A percentile compares a stretch with the other conserved stretches of the same genome.
phyloP scores from a whole-genome alignment of 148 eudicot species.

The Silene latifolia region DNA sequence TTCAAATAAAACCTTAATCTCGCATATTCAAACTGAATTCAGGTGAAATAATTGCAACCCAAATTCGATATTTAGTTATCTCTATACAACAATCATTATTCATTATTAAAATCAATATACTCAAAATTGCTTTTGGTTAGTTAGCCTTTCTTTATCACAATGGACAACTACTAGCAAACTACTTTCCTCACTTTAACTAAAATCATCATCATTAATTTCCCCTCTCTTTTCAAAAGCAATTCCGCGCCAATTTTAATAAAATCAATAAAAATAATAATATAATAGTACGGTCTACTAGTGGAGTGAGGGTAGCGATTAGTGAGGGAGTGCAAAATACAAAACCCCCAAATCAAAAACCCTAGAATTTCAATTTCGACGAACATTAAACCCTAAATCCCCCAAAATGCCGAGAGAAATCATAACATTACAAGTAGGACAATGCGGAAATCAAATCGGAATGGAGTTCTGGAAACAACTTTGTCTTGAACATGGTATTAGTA shows the following conservation, averaged over 20 bases:
- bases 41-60: no score
- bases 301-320: constrained; percentile 15
- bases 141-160: no score
- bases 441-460: constrained; percentile 98
- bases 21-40: no score
- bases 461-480: constrained; percentile 99
- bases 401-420: constrained; percentile 93
- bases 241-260: constrained; percentile 15
- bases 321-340: not conserved
- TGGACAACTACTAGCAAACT: no score
- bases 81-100: no score
- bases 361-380: constrained; percentile 25
- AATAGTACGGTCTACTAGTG: not conserved
- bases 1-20: no score
- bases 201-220: not conserved
- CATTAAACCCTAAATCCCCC: not conserved
- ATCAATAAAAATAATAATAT: constrained; percentile 7
- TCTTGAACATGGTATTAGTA: constrained; percentile 87
- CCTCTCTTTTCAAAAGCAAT: constrained; percentile 37
- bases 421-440: constrained; percentile 91
- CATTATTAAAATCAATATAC: no score
- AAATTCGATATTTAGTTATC: no score
- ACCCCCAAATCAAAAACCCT: constrained; percentile 22
- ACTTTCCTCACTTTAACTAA: not conserved
- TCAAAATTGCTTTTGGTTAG: no score